Percentiles rank a stretch among this genome's conserved stretches.
phyloP scores from a whole-genome alignment of 1,284 basidiomycete genomes.

The Cutaneotrichosporon dermatis region DNA sequence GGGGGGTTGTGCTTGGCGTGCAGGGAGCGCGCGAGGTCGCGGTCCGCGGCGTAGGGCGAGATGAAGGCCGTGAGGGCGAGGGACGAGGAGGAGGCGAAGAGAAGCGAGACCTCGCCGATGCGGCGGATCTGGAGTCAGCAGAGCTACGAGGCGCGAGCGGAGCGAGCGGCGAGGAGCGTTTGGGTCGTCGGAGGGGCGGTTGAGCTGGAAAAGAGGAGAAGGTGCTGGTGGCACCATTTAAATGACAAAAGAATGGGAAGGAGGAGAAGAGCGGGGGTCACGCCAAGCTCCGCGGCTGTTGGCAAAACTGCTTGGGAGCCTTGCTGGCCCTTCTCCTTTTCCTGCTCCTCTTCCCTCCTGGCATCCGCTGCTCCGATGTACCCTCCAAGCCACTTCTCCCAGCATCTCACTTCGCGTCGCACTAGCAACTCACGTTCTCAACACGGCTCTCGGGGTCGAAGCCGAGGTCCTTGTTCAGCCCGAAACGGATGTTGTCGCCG shows the following conservation, averaged over 20 bases:
- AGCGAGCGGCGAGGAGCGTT: neutral
- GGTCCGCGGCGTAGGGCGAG: slow-evolving; percentile 90
- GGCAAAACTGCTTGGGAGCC: too few species aligned
- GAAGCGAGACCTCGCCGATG: slow-evolving; percentile 93
- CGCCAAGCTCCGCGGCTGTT: too few species aligned
- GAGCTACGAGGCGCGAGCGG: neutral
- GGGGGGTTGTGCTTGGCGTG: slow-evolving; percentile 60
- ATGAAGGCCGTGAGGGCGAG: slow-evolving; percentile 95
- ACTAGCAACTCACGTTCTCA: slow-evolving; percentile 62
- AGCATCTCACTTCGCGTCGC: neutral
- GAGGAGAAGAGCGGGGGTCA: too few species aligned
- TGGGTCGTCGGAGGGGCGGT: neutral
- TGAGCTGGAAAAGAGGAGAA: neutral
- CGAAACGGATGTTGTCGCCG: slow-evolving; percentile 95
- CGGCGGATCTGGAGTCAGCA: slow-evolving; percentile 62
- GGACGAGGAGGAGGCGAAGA: slow-evolving; percentile 84
- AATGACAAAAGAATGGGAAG: too few species aligned
- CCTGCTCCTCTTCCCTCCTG: neutral
- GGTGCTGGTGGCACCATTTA: too few species aligned
- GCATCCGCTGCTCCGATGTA: too few species aligned
- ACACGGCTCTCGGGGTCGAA: slow-evolving; percentile 92
- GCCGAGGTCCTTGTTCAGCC: slow-evolving; percentile 95
- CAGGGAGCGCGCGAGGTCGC: slow-evolving; percentile 74
- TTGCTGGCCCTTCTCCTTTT: neutral
- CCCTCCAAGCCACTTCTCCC: neutral